A percentile compares a stretch with the other conserved stretches of the same genome.
Conservation (phyloP, 495 filamentous ascomycete genomes). For the Aspergillus panamensis region DNA sequence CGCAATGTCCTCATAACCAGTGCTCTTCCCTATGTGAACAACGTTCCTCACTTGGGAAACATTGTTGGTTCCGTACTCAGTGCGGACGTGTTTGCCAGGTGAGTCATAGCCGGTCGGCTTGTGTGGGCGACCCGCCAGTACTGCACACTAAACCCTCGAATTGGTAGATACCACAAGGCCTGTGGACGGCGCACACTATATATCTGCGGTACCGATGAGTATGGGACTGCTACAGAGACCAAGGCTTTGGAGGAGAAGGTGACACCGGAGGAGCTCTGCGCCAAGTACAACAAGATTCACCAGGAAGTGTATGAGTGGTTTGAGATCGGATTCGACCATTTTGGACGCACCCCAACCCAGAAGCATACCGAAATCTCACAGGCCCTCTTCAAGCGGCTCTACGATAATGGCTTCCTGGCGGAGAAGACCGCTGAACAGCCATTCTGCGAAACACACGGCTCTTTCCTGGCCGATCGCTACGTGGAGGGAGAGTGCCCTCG, state of each 20-base stretch:
- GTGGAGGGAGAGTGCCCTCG: constrained; percentile 85
- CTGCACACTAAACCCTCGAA: constrained; percentile 27
- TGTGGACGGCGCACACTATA: constrained; percentile 59
- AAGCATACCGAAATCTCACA: constrained; percentile 86
- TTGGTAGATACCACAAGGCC: constrained; percentile 62
- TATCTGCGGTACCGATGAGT: constrained; percentile 64
- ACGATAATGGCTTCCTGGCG: constrained; percentile 76
- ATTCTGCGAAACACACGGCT: constrained; percentile 78
- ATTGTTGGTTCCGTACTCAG: constrained; percentile 85
- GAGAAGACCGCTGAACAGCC: constrained; percentile 76
- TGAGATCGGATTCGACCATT: constrained; percentile 78
- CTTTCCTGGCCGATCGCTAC: constrained; percentile 89
- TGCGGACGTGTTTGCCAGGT: constrained; percentile 73
- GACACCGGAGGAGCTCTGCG: constrained; percentile 69
- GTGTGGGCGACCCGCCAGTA: background rate
- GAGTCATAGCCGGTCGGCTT: constrained; percentile 22
- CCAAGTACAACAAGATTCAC: constrained; percentile 83
- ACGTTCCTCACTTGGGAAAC: constrained; percentile 93
- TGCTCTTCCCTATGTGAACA: constrained; percentile 88
- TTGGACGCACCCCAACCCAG: constrained; percentile 76
- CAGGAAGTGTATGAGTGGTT: constrained; percentile 87
- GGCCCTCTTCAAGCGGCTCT: constrained; percentile 73
- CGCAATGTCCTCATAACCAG: constrained; percentile 47
- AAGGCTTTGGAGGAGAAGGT: constrained; percentile 67
- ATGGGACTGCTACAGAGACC: constrained; percentile 80